Conservation (phyloP, 306 rosid genomes). For the Canavalia ensiformis region DNA sequence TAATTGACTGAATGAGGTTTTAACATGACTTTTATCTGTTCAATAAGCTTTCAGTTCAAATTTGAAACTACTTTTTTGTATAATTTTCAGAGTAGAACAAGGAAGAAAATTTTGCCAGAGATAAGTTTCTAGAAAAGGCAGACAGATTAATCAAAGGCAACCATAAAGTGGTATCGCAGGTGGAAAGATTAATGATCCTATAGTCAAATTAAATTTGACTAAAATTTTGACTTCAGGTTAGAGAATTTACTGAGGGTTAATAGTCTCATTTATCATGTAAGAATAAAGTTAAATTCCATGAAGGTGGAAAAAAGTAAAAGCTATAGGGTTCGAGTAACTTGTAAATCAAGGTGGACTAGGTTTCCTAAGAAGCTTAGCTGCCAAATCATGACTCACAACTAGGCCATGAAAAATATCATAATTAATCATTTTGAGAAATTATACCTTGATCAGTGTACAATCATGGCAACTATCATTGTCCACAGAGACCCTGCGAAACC, state of each 20-base stretch:
- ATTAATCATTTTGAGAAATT: conserved; percentile 37
- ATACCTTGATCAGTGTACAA: conserved; percentile 80
- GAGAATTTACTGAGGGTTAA: conserved; percentile 10
- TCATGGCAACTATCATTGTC: conserved; percentile 77
- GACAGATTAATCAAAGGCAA: neutral
- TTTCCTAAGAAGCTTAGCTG: conserved; percentile 12
- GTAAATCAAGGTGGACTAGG: neutral
- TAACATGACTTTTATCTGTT: neutral
- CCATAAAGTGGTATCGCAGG: neutral
- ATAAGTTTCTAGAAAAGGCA: conserved; percentile 20
- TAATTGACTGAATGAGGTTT: too few relatives aligned
- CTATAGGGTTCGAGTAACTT: neutral
- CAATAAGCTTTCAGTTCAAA: conserved; percentile 10
- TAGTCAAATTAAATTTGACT: conserved; percentile 19
- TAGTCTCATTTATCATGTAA: neutral
- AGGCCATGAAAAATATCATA: conserved; percentile 33
- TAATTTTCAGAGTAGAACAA: conserved; percentile 6
- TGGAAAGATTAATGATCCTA: neutral
- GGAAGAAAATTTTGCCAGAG: conserved; percentile 20
- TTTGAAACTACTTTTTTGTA: neutral
- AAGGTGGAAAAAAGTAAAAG: neutral
- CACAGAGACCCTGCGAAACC: conserved; percentile 75
- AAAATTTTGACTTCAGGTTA: neutral
- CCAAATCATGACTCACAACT: conserved; percentile 25
- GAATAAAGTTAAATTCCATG: neutral